Evolutionary conservation across 495 filamentous ascomycete genomes (phyloP).

Genomic region (Podospora fimiseda): DNA sequence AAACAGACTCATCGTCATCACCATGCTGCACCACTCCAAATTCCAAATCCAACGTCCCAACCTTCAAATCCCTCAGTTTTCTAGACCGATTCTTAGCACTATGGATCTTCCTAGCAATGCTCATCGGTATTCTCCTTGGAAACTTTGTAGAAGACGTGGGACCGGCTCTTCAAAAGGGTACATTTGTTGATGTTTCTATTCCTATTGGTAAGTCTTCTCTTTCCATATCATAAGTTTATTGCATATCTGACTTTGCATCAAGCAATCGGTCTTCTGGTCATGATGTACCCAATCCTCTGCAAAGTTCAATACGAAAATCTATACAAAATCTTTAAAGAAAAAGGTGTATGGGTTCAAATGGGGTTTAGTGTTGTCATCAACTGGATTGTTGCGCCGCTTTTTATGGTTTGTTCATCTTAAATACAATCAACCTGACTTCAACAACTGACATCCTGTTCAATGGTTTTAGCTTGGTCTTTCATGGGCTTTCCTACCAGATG

Average conservation of each 20-base stretch:
- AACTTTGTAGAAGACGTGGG: conserved; percentile 65
- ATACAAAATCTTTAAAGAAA: conserved; percentile 57
- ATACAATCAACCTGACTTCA: neutral
- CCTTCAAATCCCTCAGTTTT: conserved; percentile 52
- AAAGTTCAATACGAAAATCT: conserved; percentile 83
- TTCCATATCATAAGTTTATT: too few species aligned
- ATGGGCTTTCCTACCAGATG: conserved; percentile 78
- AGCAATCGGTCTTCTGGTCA: conserved; percentile 78
- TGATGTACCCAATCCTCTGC: conserved; percentile 95
- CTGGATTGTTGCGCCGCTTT: conserved; percentile 82
- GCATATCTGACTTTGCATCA: neutral
- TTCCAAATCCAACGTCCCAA: conserved; percentile 20
- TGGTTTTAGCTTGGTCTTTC: conserved; percentile 57
- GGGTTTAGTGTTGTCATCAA: conserved; percentile 73
- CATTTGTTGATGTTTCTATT: conserved; percentile 66
- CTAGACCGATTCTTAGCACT: conserved; percentile 73
- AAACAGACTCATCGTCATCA: neutral
- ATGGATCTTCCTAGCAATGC: conserved; percentile 86
- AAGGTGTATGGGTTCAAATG: conserved; percentile 71
- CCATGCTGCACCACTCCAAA: neutral
- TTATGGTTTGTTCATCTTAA: conserved; percentile 59
- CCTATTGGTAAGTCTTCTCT: conserved; percentile 57
- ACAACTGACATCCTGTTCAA: neutral
- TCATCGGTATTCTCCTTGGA: conserved; percentile 68
- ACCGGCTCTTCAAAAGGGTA: conserved; percentile 59